phyloP scores from a whole-genome alignment of 306 rosid genomes.

The Rosa chinensis region DNA sequence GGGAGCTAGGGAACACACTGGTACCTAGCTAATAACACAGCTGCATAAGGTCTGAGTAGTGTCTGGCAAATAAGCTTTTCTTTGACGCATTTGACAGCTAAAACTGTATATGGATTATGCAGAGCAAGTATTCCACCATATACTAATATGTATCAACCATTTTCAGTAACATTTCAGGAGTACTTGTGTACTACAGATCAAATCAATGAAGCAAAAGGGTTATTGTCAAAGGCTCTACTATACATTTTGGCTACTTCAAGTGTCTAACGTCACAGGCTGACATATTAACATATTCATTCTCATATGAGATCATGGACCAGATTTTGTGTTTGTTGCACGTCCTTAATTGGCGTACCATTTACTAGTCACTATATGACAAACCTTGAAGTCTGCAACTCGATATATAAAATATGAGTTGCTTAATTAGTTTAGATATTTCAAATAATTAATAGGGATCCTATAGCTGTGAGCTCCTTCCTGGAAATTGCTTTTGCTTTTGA shows the following conservation, averaged over 20 bases:
- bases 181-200: background rate
- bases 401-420: background rate
- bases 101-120: background rate
- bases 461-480: constrained; percentile 20
- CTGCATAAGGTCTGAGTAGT: background rate
- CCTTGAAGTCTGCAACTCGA: background rate
- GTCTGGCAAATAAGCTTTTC: background rate
- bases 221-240: background rate
- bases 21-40: background rate
- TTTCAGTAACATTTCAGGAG: background rate
- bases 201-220: background rate
- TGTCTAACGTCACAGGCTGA: background rate
- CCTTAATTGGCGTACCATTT: background rate
- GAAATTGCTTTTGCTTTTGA: constrained; percentile 41
- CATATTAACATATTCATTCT: no score
- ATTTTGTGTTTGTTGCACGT: constrained; percentile 9
- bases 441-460: background rate
- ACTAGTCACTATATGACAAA: constrained; percentile 4
- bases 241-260: constrained; percentile 8
- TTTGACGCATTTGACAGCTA: constrained; percentile 6
- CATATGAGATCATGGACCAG: background rate
- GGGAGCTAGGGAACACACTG: background rate
- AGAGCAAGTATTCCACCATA: background rate
- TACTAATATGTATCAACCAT: background rate
- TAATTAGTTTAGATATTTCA: background rate